Conservation (phyloP, 116 monocot species). For the Dioscorea cayenensis region DNA sequence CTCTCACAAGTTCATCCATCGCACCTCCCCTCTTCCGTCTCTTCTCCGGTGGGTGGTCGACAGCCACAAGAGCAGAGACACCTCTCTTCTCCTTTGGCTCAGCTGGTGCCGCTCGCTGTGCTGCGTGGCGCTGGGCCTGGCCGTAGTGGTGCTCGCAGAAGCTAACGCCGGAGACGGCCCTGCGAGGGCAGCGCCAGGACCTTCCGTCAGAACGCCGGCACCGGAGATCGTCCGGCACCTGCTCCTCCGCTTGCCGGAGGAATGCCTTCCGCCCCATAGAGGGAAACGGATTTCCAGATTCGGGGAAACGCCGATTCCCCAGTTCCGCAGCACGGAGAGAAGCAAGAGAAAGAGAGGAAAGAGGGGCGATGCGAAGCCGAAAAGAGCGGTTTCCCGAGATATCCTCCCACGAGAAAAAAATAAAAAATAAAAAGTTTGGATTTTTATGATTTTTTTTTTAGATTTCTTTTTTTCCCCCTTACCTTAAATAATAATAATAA, state of each 20-base stretch:
- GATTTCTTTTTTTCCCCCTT: neutral
- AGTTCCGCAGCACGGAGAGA: no score
- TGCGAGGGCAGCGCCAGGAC: slow-evolving; percentile 42
- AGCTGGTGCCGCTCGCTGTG: neutral
- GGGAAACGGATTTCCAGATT: neutral
- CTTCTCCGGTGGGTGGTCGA: neutral
- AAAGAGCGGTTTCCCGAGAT: neutral
- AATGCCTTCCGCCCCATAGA: neutral
- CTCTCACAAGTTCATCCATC: slow-evolving; percentile 24
- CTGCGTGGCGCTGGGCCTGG: slow-evolving; percentile 13
- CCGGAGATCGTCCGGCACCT: slow-evolving; percentile 42
- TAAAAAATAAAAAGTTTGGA: neutral
- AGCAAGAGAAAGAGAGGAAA: no score
- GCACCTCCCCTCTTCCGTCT: slow-evolving; percentile 4
- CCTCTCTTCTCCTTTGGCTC: neutral
- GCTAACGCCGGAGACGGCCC: slow-evolving; percentile 23
- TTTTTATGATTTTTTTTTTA: neutral
- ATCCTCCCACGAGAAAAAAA: no score
- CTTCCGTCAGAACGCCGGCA: slow-evolving; percentile 60
- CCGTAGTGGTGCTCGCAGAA: slow-evolving; percentile 51
- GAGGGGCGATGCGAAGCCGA: no score
- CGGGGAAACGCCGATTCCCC: neutral
- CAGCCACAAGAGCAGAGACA: neutral
- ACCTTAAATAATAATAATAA: no score
- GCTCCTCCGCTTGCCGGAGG: neutral